Evolutionary conservation across 495 filamentous ascomycete genomes (phyloP).

Genomic region (Lophiotrema nucula): DNA sequence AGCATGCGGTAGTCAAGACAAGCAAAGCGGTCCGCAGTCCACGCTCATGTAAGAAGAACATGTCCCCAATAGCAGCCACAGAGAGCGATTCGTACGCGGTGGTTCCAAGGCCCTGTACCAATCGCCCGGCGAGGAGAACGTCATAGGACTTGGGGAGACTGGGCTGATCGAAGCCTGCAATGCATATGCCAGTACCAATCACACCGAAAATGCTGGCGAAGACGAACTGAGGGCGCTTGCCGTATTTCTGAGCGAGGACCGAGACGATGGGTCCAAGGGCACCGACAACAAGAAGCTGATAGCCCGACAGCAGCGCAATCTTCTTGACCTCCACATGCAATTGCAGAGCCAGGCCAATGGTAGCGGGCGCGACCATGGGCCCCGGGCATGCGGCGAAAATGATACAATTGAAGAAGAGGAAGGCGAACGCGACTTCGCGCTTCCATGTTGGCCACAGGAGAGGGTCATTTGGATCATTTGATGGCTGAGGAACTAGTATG

Average conservation of each 20-base stretch:
- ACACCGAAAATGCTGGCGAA: constrained; percentile 19
- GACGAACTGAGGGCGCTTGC: constrained; percentile 24
- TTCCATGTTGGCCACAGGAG: constrained; percentile 28
- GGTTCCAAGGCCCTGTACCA: constrained; percentile 19
- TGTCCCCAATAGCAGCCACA: constrained; percentile 20
- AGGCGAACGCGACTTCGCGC: constrained; percentile 16
- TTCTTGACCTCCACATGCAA: constrained; percentile 10
- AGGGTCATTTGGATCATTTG: constrained; percentile 23
- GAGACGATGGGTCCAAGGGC: constrained; percentile 23
- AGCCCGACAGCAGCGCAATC: constrained; percentile 19
- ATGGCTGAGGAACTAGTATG: constrained; percentile 20
- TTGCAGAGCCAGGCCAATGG: constrained; percentile 17
- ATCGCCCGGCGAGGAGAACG: constrained; percentile 17
- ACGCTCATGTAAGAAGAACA: constrained; percentile 24
- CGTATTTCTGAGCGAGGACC: constrained; percentile 20
- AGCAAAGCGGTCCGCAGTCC: constrained; percentile 14
- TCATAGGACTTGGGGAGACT: constrained; percentile 6
- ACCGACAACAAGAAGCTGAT: constrained; percentile 20
- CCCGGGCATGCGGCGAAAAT: constrained; percentile 23
- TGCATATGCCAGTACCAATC: constrained; percentile 26
- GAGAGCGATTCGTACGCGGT: constrained; percentile 22
- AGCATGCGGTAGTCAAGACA: constrained; percentile 17
- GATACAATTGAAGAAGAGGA: constrained; percentile 29
- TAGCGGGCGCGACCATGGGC: constrained; percentile 24
- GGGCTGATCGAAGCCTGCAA: constrained; percentile 20